Percentiles rank a stretch among this genome's conserved stretches.
Evolutionary conservation across 176 grass and related monocot species (phyloP).

Genomic region (Lolium multiflorum): DNA sequence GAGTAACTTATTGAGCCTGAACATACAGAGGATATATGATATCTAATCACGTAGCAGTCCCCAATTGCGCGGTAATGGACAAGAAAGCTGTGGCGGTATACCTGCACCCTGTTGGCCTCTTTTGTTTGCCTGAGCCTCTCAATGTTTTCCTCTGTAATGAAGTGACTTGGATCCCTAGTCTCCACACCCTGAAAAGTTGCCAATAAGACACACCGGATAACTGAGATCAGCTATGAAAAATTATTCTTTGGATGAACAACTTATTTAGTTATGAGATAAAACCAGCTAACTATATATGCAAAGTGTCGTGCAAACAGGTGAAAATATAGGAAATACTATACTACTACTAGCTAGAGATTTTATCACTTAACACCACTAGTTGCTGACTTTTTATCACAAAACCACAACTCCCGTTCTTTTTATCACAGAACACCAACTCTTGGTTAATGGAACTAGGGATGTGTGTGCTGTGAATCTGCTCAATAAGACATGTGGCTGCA

Average conservation of each 20-base stretch:
- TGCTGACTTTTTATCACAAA: too few relatives aligned
- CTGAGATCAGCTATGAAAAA: too few relatives aligned
- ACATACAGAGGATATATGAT: background rate
- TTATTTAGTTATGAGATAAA: background rate
- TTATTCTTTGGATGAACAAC: background rate
- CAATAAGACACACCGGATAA: too few relatives aligned
- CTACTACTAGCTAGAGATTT: too few relatives aligned
- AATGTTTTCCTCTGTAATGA: slow-evolving; percentile 73
- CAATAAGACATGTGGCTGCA: too few relatives aligned
- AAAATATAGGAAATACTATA: background rate
- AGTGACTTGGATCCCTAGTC: slow-evolving; percentile 64
- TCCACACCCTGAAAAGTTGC: slow-evolving; percentile 63
- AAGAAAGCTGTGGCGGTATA: slow-evolving; percentile 31
- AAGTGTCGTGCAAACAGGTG: background rate
- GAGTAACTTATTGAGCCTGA: background rate
- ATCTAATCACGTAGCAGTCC: background rate
- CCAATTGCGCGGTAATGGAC: background rate
- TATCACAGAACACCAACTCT: too few relatives aligned
- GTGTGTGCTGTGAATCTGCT: too few relatives aligned
- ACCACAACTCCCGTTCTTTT: too few relatives aligned
- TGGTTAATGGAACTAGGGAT: too few relatives aligned
- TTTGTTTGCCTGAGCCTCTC: slow-evolving; percentile 78
- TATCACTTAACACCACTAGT: too few relatives aligned
- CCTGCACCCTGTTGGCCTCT: slow-evolving; percentile 83
- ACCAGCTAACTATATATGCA: too few relatives aligned